Evolutionary conservation across 805 yeast genomes (phyloP), one percentile per base, ranked within the genome.

Genomic region (Pichia occidentalis): DNA sequence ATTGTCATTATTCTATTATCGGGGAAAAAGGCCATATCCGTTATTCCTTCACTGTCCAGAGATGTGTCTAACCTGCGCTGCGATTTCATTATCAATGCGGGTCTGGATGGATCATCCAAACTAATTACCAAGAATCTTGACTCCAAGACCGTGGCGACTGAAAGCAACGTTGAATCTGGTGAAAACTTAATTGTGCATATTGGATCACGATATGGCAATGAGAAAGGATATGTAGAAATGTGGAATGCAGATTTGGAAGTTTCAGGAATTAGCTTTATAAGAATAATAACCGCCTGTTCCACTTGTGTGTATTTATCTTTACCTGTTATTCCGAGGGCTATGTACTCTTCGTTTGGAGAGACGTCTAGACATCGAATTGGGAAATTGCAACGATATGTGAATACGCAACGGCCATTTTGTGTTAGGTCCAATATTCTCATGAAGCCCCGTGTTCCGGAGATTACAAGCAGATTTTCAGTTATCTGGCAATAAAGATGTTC

Each of bases 181-280:
- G 94, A 84, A 56, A 88, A 85, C 34, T 76, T 73, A 8, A 88
- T 58, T 3, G 81, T 67, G 46, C 80, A 80, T 27, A 88, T 75
- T 1, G 95, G 94, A 56, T 90, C 97, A 22, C 85, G 62, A 57
- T 85, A 86, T 0, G 97, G 96, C 35, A 85, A 68, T 0, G 94
- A 80, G 23, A 87, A 59, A 9, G 62, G 62, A 24, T 49, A 55
- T 1, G 59, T 48, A 1, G 55, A 45, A 7, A 59, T 37, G 17
- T 48, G 42, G 12, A 39, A 31, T n/a, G 37, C 29, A 13, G 41
- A 35, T 21, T 17, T 25, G 6, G 34, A 14, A 13, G 42, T 28
- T 25, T 24, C 35, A 4, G 35, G 28, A 13, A 25, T 26, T 11
- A 62, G 37, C 10, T 52, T 45, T 14, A 62, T 80, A 30, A 85